Conservation (phyloP, 495 filamentous ascomycete genomes). For the Zalerion maritima region DNA sequence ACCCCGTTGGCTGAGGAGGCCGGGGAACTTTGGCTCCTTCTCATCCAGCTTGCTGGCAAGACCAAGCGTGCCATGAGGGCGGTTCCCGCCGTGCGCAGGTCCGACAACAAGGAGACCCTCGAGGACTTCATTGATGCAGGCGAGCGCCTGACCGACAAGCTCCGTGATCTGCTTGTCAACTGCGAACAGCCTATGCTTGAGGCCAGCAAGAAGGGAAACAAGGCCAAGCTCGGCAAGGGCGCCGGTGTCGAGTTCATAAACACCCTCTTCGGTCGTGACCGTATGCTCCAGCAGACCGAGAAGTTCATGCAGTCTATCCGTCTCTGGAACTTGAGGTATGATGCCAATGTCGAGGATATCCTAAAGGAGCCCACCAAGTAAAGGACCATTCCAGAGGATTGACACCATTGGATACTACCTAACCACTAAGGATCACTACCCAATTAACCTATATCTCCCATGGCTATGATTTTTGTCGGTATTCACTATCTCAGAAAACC, state of each 20-base stretch:
- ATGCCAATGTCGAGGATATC: conserved; percentile 91
- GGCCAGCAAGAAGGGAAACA: conserved; percentile 41
- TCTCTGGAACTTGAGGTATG: conserved; percentile 91
- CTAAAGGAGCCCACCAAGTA: conserved; percentile 44
- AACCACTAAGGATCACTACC: no score
- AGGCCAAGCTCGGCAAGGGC: conserved; percentile 75
- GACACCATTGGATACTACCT: no score
- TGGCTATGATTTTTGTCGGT: no score
- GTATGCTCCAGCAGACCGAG: conserved; percentile 86
- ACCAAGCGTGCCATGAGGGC: conserved; percentile 82
- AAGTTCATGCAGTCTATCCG: conserved; percentile 83
- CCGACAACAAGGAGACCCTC: conserved; percentile 64
- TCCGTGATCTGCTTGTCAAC: conserved; percentile 73
- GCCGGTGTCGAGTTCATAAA: conserved; percentile 94
- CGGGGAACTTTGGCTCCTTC: conserved; percentile 85
- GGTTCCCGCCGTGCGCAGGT: conserved; percentile 52
- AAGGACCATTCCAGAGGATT: no score
- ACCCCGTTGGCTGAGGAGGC: conserved; percentile 86
- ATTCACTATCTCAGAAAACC: no score
- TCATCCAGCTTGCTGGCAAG: conserved; percentile 94
- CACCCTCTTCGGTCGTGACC: conserved; percentile 86
- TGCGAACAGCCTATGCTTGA: conserved; percentile 84
- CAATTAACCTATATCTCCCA: no score
- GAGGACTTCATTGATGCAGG: conserved; percentile 88
- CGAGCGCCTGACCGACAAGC: conserved; percentile 71